Conservation (phyloP, 805 yeast species). For the Candida verbasci region DNA sequence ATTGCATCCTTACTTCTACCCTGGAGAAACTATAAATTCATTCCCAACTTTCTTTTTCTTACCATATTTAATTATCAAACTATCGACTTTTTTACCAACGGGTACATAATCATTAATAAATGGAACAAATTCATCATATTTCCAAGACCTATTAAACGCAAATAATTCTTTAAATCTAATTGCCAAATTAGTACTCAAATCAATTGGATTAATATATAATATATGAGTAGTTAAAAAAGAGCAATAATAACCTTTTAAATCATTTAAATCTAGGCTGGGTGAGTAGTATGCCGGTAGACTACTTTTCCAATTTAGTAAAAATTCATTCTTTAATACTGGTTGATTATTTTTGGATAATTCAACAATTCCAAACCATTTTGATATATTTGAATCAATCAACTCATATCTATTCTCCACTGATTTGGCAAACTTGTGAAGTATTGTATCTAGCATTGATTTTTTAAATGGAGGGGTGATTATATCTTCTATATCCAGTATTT, state of each 20-base stretch:
- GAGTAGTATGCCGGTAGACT: slow-evolving; percentile 60
- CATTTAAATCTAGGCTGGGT: slow-evolving; percentile 50
- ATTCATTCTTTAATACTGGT: slow-evolving; percentile 42
- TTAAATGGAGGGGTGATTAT: not conserved
- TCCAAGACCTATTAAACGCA: slow-evolving; percentile 29
- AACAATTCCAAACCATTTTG: slow-evolving; percentile 61
- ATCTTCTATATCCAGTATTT: slow-evolving; percentile 1
- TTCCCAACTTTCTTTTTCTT: slow-evolving; percentile 28
- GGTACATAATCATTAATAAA: slow-evolving; percentile 28
- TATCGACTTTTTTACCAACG: slow-evolving; percentile 32
- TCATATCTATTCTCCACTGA: slow-evolving; percentile 17
- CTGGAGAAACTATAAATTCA: slow-evolving; percentile 24
- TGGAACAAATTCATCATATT: slow-evolving; percentile 36
- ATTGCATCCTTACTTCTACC: no score
- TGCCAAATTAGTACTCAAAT: slow-evolving; percentile 38
- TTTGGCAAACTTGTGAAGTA: slow-evolving; percentile 44
- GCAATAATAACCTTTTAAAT: slow-evolving; percentile 53
- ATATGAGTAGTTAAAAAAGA: slow-evolving; percentile 44
- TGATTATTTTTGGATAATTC: slow-evolving; percentile 29
- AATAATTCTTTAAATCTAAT: slow-evolving; percentile 29
- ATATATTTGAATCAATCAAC: slow-evolving; percentile 42
- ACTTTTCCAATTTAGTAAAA: slow-evolving; percentile 60
- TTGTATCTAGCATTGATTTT: slow-evolving; percentile 43
- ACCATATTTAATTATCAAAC: slow-evolving; percentile 34
- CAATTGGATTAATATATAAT: slow-evolving; percentile 46